These are phyloP conservation scores for Phialophora tarda DNA, from an alignment of 2,329 filamentous ascomycete species.

Conservation along the genomic window DNA sequence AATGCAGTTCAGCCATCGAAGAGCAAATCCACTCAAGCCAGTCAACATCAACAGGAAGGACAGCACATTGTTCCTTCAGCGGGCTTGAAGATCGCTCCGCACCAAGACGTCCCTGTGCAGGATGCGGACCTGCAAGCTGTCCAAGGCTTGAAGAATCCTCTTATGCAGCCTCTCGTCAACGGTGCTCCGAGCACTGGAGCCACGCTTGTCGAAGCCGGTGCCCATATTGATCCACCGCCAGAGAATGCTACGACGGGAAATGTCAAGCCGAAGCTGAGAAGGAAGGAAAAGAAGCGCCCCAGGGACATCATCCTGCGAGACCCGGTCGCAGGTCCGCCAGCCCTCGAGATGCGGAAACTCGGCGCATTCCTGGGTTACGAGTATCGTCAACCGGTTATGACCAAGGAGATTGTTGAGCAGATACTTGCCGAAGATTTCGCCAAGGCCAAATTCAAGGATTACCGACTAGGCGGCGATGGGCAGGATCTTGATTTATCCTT, in stretches of 20 bases:
- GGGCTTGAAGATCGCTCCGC: conserved; percentile 25
- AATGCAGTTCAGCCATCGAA: conserved; percentile 1
- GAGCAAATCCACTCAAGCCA: conserved; percentile 22
- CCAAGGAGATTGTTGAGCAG: conserved; percentile 30
- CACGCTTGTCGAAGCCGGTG: conserved; percentile 15
- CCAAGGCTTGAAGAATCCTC: conserved; percentile 24
- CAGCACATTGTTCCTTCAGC: conserved; percentile 39
- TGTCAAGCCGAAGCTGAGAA: conserved; percentile 40
- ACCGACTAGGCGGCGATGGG: conserved; percentile 7
- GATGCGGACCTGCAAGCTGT: not conserved
- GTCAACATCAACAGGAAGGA: conserved; percentile 38
- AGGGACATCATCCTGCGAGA: conserved; percentile 87
- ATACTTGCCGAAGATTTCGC: conserved; percentile 24
- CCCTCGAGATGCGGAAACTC: conserved; percentile 79
- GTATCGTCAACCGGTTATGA: conserved; percentile 60
- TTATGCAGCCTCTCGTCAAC: conserved; percentile 17
- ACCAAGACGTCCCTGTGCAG: not conserved
- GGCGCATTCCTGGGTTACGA: conserved; percentile 90
- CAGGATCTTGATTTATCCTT: conserved; percentile 25
- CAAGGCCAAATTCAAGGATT: conserved; percentile 15
- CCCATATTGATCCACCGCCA: conserved; percentile 22
- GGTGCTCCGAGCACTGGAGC: conserved; percentile 6
- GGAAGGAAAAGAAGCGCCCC: conserved; percentile 74
- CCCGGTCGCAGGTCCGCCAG: conserved; percentile 65
- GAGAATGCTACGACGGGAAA: conserved; percentile 41